Conservation (phyloP, 495 filamentous ascomycete species). For the Penicillium parvum region DNA sequence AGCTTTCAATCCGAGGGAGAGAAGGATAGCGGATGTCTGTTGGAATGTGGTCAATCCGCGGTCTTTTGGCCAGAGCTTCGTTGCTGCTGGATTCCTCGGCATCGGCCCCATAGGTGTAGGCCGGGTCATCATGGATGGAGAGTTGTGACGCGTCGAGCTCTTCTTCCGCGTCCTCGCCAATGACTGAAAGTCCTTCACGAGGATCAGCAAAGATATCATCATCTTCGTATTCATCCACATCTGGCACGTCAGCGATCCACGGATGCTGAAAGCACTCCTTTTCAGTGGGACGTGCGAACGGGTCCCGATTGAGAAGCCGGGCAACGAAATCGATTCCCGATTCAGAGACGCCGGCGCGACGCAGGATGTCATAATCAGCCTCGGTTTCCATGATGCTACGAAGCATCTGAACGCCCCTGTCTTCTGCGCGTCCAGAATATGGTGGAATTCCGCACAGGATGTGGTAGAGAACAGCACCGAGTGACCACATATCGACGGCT, state of each 20-base stretch:
- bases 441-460: constrained; percentile 71
- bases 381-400: constrained; percentile 73
- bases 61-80: constrained; percentile 38
- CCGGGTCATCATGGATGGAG: constrained; percentile 40
- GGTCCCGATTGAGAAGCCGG: constrained; percentile 70
- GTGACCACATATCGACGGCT: constrained; percentile 91
- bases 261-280: constrained; percentile 56
- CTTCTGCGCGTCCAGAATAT: constrained; percentile 61
- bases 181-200: constrained; percentile 41
- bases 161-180: constrained; percentile 45
- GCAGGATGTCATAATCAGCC: constrained; percentile 57
- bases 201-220: constrained; percentile 49
- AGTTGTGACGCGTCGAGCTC: constrained; percentile 66
- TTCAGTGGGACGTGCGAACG: constrained; percentile 63
- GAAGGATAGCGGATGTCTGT: constrained; percentile 39
- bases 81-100: constrained; percentile 27
- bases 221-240: constrained; percentile 42
- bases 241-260: constrained; percentile 56
- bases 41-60: constrained; percentile 29
- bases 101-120: constrained; percentile 21
- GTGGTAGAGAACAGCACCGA: constrained; percentile 86
- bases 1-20: constrained; percentile 41
- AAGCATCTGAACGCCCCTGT: constrained; percentile 61
- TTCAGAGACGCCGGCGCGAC: constrained; percentile 52
- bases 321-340: constrained; percentile 66